Conservation (phyloP, 2,329 filamentous ascomycete genomes). For the Pseudopyricularia cyperi region DNA sequence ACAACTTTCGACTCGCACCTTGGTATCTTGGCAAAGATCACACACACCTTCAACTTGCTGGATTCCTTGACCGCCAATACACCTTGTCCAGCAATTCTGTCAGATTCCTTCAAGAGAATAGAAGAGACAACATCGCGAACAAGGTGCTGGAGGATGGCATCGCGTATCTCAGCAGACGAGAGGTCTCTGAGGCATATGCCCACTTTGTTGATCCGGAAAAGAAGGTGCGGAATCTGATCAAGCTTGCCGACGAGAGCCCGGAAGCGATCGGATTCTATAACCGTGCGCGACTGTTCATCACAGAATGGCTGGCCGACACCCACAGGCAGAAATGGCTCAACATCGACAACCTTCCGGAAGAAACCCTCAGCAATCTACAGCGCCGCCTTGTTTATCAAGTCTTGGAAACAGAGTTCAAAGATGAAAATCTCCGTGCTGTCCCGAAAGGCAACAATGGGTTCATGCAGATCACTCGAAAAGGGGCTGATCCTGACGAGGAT, state of each 20-base stretch:
- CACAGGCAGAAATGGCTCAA: constrained; percentile 4
- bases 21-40: constrained; percentile 9
- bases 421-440: constrained; percentile 6
- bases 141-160: constrained; percentile 11
- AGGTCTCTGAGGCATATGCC: constrained; percentile 7
- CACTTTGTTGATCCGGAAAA: constrained; percentile 4
- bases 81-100: constrained; percentile 15
- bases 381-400: constrained; percentile 14
- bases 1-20: constrained; percentile 18
- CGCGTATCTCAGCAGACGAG: constrained; percentile 16
- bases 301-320: constrained; percentile 4
- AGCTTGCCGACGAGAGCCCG: constrained; percentile 2
- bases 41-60: constrained; percentile 8
- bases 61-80: constrained; percentile 13
- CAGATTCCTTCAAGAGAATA: constrained; percentile 12
- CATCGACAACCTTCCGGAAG: constrained; percentile 11
- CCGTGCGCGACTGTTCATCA: background rate
- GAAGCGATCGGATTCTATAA: constrained; percentile 8
- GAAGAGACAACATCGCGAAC: background rate
- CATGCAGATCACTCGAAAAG: constrained; percentile 8
- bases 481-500: constrained; percentile 2
- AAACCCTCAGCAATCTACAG: constrained; percentile 14
- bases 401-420: constrained; percentile 9
- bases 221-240: constrained; percentile 8
- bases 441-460: constrained; percentile 1